Evolutionary conservation across 140 eudicot species (phyloP).

Genomic region (Cichorium intybus): DNA sequence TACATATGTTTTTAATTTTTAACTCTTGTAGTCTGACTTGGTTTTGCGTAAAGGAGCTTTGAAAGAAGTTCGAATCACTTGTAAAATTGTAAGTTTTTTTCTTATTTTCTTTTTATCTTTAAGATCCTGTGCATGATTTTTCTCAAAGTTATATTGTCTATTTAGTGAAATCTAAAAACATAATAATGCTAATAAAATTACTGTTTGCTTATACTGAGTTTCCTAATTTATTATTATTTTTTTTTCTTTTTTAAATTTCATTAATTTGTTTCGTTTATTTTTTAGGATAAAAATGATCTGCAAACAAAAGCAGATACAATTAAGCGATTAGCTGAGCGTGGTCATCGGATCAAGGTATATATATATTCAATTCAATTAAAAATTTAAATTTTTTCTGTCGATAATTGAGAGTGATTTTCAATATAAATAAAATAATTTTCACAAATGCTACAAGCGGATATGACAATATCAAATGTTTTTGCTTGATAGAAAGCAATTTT

Average conservation of each 20-base stretch:
- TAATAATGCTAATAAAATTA: no score
- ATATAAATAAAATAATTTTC: background rate
- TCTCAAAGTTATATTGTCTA: no score
- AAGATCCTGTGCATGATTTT: no score
- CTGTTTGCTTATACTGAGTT: no score
- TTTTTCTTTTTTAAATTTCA: no score
- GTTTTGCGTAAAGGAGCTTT: conserved; percentile 40
- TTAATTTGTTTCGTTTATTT: no score
- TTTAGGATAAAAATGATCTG: conserved; percentile 65
- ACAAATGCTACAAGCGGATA: conserved; percentile 4
- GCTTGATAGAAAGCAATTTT: no score
- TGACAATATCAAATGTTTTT: conserved; percentile 25
- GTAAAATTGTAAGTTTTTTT: conserved; percentile 57
- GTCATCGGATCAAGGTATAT: conserved; percentile 80
- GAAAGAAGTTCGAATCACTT: conserved; percentile 62
- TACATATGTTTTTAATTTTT: no score
- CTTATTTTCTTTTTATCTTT: background rate
- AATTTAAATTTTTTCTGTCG: background rate
- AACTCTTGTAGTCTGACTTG: conserved; percentile 41
- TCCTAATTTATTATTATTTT: no score
- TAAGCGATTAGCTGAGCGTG: conserved; percentile 68
- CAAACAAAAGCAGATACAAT: conserved; percentile 64
- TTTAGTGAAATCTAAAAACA: no score
- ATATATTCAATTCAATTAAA: background rate
- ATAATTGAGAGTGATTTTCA: conserved; percentile 18